Evolutionary conservation across 2,329 filamentous ascomycete genomes (phyloP).

Genomic region (Arthroderma sp.): DNA sequence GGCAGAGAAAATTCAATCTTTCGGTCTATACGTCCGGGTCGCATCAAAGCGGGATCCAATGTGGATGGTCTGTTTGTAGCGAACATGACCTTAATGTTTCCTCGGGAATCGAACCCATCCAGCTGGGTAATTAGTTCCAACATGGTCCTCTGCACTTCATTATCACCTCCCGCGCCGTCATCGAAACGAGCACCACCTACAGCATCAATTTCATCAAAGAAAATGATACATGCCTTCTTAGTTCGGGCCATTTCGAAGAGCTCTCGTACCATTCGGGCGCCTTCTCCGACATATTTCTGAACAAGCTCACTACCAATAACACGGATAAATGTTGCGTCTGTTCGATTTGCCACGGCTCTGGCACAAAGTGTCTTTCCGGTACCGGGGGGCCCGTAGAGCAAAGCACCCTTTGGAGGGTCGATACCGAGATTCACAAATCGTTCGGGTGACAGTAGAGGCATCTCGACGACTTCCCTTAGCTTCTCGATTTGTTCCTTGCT

Average conservation of each 20-base stretch:
- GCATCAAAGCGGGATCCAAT: constrained; percentile 90
- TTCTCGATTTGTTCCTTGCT: constrained; percentile 99
- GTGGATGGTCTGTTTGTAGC: constrained; percentile 94
- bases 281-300: constrained; percentile 97
- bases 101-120: constrained; percentile 88
- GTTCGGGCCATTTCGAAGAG: constrained; percentile 98
- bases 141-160: constrained; percentile 97
- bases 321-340: constrained; percentile 95
- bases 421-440: constrained; percentile 98
- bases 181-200: constrained; percentile 94
- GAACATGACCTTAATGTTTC: constrained; percentile 99
- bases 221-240: constrained; percentile 99
- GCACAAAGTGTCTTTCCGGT: constrained; percentile 99
- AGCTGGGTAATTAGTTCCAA: constrained; percentile 93
- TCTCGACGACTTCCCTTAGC: constrained; percentile 94
- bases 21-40: constrained; percentile 90
- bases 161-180: constrained; percentile 90
- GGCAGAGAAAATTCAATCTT: constrained; percentile 98
- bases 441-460: constrained; percentile 91
- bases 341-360: constrained; percentile 91
- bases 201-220: constrained; percentile 97
- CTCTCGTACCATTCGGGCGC: constrained; percentile 95
- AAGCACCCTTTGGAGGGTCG: constrained; percentile 91
- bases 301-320: constrained; percentile 97
- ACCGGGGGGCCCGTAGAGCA: constrained; percentile 91